Percentiles rank a stretch among this genome's conserved stretches.
These are phyloP conservation scores for Ascoidea asiatica DNA, from an alignment of 805 yeast genomes.

Conservation along the genomic window DNA sequence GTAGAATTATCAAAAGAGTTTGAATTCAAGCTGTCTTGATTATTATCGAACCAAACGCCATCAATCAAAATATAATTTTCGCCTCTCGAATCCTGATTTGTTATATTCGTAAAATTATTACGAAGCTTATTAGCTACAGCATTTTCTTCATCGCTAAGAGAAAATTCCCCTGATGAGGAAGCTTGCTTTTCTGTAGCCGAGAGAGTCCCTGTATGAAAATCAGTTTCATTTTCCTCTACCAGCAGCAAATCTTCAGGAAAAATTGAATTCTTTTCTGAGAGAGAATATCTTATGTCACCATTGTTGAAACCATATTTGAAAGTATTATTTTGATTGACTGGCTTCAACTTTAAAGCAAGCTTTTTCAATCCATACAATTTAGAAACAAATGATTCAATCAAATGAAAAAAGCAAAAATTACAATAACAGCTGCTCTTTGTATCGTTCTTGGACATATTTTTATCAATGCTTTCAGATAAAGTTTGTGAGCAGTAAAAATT, in stretches of 20 bases:
- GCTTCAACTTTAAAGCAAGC: neutral
- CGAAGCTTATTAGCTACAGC: neutral
- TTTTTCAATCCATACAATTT: neutral
- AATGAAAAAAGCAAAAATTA: no score
- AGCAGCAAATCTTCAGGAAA: neutral
- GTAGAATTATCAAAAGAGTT: no score
- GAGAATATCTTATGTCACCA: neutral
- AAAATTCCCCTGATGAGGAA: no score
- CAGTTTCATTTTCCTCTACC: no score
- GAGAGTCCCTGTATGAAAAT: neutral
- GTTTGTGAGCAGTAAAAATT: neutral
- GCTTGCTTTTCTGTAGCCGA: neutral
- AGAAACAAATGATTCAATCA: neutral
- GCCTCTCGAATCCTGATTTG: no score
- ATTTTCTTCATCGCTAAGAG: neutral
- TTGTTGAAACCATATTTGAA: neutral
- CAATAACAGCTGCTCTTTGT: neutral
- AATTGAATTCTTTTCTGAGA: neutral
- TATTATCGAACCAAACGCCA: no score
- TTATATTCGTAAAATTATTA: no score
- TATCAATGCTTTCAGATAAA: neutral
- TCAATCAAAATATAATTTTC: no score
- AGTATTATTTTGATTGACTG: neutral
- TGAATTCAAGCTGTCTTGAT: no score
- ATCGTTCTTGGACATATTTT: no score